Percentiles rank a stretch among this genome's conserved stretches.
phyloP scores from a whole-genome alignment of 2,329 filamentous ascomycete species.

The Botryotinia convoluta region DNA sequence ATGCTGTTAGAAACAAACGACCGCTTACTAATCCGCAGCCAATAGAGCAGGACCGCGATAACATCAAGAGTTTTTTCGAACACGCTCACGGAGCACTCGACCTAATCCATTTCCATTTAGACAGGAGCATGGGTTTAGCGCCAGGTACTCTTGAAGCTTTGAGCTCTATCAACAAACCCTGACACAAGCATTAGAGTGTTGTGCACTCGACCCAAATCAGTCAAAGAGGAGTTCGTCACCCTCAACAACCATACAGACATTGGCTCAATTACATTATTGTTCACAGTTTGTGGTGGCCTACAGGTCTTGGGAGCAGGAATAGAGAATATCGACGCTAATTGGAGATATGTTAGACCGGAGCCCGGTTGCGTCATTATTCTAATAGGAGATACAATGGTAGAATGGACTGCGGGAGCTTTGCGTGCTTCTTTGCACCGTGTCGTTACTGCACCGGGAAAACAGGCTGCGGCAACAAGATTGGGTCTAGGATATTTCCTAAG shows the following conservation, averaged over 20 bases:
- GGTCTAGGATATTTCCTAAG: neutral
- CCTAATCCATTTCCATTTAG: neutral
- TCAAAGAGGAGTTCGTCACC: neutral
- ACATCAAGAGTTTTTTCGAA: neutral
- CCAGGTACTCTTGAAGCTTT: neutral
- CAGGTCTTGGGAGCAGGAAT: neutral
- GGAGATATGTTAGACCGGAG: neutral
- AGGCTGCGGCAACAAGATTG: neutral
- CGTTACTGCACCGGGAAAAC: neutral
- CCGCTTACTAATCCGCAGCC: neutral
- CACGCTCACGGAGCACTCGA: neutral
- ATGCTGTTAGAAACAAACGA: neutral
- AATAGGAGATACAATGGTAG: neutral
- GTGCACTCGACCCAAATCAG: neutral
- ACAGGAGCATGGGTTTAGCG: neutral
- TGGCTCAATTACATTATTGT: neutral
- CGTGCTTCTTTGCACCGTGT: neutral
- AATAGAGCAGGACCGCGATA: neutral
- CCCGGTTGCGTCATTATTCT: neutral
- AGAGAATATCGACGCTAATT: neutral
- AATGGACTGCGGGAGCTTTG: neutral
- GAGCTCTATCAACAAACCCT: neutral
- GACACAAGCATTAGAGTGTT: neutral
- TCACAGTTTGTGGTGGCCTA: neutral
- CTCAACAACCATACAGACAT: neutral